These are phyloP conservation scores for Cladosporium sp. DNA, from an alignment of 2,329 filamentous ascomycete genomes.

Conservation along the genomic window DNA sequence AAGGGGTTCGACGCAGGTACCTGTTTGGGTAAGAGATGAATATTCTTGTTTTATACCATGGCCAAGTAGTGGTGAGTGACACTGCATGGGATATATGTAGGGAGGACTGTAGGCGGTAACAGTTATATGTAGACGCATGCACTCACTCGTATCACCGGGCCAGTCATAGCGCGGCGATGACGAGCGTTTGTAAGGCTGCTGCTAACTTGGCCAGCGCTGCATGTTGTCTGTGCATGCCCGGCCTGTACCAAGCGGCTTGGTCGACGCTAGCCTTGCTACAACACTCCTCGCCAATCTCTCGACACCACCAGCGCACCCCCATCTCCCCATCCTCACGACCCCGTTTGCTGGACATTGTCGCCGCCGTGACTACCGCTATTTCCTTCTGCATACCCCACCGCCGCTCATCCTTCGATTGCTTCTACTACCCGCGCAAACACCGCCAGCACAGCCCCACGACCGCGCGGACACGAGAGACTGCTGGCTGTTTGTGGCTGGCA, in stretches of 20 bases:
- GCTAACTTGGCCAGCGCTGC: neutral
- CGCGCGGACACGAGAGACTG: conserved; percentile 7
- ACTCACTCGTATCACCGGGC: neutral
- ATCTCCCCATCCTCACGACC: neutral
- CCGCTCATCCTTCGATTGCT: conserved; percentile 14
- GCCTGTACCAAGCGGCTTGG: neutral
- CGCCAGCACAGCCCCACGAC: neutral
- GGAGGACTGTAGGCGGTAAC: neutral
- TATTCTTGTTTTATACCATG: neutral
- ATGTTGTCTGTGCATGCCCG: neutral
- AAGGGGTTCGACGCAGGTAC: neutral
- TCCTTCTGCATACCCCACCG: neutral
- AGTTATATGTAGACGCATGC: neutral
- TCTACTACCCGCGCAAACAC: neutral
- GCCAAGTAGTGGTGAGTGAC: neutral
- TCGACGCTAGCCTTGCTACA: neutral
- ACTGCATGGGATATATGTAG: neutral
- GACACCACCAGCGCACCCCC: neutral
- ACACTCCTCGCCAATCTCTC: conserved; percentile 11
- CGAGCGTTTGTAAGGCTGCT: neutral
- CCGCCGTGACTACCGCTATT: conserved; percentile 9
- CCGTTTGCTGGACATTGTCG: conserved; percentile 16
- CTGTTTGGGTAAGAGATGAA: neutral
- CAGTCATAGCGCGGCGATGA: conserved; percentile 4
- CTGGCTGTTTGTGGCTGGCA: neutral